phyloP scores from a whole-genome alignment of 805 yeast species.

The Kregervanrija fluxuum region DNA sequence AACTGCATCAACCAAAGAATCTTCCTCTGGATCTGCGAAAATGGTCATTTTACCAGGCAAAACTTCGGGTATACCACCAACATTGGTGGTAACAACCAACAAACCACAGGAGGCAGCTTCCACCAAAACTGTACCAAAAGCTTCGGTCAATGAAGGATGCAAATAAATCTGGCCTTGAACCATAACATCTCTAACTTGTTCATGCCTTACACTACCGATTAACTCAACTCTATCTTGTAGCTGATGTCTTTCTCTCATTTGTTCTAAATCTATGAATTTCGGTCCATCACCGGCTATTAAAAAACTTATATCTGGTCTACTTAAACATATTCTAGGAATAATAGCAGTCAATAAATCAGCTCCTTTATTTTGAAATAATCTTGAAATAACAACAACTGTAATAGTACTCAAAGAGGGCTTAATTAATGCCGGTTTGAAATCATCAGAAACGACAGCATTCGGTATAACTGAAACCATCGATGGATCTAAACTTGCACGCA shows the following conservation, averaged over 20 bases:
- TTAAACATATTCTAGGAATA: conserved; percentile 73
- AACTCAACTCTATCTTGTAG: conserved; percentile 83
- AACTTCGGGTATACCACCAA: conserved; percentile 98
- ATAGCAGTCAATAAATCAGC: conserved; percentile 80
- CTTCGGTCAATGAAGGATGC: conserved; percentile 93
- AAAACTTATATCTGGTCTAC: conserved; percentile 60
- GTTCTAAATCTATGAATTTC: conserved; percentile 85
- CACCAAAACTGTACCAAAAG: conserved; percentile 93
- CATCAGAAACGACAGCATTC: conserved; percentile 83
- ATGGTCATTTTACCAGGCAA: conserved; percentile 89
- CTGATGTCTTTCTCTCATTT: conserved; percentile 82
- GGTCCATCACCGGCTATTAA: conserved; percentile 97
- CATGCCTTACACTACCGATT: conserved; percentile 85
- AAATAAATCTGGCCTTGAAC: conserved; percentile 87
- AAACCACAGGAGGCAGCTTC: conserved; percentile 98
- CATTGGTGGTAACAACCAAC: conserved; percentile 87
- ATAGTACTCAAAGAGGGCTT: conserved; percentile 35
- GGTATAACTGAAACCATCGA: conserved; percentile 82
- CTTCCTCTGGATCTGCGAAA: conserved; percentile 84
- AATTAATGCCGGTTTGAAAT: conserved; percentile 51
- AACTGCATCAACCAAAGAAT: conserved; percentile 67
- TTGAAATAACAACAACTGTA: conserved; percentile 83
- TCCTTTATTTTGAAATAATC: conserved; percentile 94
- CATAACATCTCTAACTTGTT: conserved; percentile 89
- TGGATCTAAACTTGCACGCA: conserved; percentile 81